These are phyloP conservation scores for Nannochloris sp. DNA, from an alignment of 139 green algal species.

Conservation along the genomic window DNA sequence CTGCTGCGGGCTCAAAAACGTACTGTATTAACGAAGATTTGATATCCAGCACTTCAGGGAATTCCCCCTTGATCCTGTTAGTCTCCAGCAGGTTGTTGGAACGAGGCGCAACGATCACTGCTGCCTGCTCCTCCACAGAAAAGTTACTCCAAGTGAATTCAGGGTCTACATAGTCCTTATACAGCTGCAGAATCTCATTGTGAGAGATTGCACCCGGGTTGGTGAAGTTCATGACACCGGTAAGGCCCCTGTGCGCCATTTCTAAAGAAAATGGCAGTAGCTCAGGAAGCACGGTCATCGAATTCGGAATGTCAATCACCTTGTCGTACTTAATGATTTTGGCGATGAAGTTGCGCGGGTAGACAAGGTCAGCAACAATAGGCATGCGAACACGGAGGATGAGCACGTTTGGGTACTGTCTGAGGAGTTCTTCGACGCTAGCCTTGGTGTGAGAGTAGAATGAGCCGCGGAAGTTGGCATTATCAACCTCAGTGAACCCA, in stretches of 20 bases:
- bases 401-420: conserved; percentile 86
- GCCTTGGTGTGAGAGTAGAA: conserved; percentile 97
- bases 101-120: conserved; percentile 91
- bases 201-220: conserved; percentile 95
- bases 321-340: conserved; percentile 92
- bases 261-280: conserved; percentile 86
- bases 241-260: conserved; percentile 83
- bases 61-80: conserved; percentile 77
- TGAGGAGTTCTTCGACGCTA: conserved; percentile 84
- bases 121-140: conserved; percentile 91
- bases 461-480: conserved; percentile 92
- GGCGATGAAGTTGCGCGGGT: conserved; percentile 96
- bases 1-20: conserved; percentile 30
- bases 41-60: conserved; percentile 85
- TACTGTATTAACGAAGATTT: conserved; percentile 82
- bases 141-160: conserved; percentile 96
- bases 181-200: conserved; percentile 94
- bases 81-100: conserved; percentile 97
- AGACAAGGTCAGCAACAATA: conserved; percentile 82
- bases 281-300: conserved; percentile 97
- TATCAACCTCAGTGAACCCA: conserved; percentile 92
- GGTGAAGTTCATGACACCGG: conserved; percentile 97
- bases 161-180: conserved; percentile 92
- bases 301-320: conserved; percentile 91
- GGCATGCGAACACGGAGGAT: conserved; percentile 94